These are phyloP conservation scores for Phtheirospermum japonicum DNA, from an alignment of 257 asterid genomes.

Conservation along the genomic window DNA sequence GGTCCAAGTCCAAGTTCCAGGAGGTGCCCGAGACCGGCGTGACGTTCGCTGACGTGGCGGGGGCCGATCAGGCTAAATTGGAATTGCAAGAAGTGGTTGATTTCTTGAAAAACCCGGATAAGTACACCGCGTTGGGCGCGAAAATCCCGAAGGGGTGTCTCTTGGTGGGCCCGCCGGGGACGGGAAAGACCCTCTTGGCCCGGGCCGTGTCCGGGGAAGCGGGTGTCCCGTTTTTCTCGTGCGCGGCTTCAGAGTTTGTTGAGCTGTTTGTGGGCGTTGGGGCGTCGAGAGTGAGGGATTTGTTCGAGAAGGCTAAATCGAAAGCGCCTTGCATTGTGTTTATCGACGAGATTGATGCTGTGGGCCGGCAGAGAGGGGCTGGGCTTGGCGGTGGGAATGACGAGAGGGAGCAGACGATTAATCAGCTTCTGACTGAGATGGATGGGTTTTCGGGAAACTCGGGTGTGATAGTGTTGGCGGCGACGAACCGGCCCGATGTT, in stretches of 20 bases:
- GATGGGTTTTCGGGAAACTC: slow-evolving; percentile 94
- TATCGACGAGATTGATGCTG: slow-evolving; percentile 83
- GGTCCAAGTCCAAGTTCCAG: slow-evolving; percentile 80
- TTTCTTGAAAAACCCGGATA: slow-evolving; percentile 74
- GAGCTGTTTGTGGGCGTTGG: slow-evolving; percentile 84
- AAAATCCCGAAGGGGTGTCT: slow-evolving; percentile 78
- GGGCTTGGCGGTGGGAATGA: slow-evolving; percentile 85
- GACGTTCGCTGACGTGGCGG: slow-evolving; percentile 71
- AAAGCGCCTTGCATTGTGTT: slow-evolving; percentile 83
- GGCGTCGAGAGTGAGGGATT: slow-evolving; percentile 83
- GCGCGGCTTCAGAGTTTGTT: slow-evolving; percentile 80
- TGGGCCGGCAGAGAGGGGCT: slow-evolving; percentile 82
- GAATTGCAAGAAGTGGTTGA: slow-evolving; percentile 78
- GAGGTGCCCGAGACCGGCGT: slow-evolving; percentile 82
- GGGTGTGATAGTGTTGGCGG: slow-evolving; percentile 84
- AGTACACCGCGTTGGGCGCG: slow-evolving; percentile 76
- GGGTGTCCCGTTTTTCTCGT: slow-evolving; percentile 73
- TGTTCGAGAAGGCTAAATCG: slow-evolving; percentile 69
- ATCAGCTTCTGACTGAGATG: slow-evolving; percentile 90
- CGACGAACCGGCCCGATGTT: slow-evolving; percentile 91
- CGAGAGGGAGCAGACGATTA: slow-evolving; percentile 77
- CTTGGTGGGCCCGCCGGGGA: slow-evolving; percentile 74
- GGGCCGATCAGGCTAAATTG: slow-evolving; percentile 78
- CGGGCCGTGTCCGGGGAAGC: slow-evolving; percentile 86
- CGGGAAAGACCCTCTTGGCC: slow-evolving; percentile 74